phyloP scores from a whole-genome alignment of 352 stramenopile species.

The Phytophthora pisi region DNA sequence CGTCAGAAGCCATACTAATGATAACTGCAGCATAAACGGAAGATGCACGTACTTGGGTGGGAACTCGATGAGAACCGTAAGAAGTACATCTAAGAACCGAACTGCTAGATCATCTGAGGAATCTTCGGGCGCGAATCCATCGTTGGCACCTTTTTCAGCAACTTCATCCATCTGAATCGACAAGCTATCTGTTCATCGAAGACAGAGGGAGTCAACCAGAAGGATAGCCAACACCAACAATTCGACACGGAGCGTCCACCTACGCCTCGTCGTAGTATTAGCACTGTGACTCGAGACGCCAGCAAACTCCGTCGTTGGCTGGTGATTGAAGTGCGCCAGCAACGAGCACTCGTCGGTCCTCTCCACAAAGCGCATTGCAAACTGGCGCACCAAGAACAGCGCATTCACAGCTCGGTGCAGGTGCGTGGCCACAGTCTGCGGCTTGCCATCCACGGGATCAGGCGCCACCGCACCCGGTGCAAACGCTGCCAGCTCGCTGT shows the following conservation, averaged over 20 bases:
- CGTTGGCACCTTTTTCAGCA: slow-evolving; percentile 9
- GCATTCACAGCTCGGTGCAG: slow-evolving; percentile 67
- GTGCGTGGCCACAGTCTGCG: slow-evolving; percentile 49
- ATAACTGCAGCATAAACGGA: background rate
- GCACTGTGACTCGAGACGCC: background rate
- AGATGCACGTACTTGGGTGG: slow-evolving; percentile 52
- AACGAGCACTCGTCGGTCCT: slow-evolving; percentile 67
- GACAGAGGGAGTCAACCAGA: background rate
- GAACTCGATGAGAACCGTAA: slow-evolving; percentile 66
- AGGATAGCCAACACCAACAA: background rate
- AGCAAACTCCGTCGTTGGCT: slow-evolving; percentile 17
- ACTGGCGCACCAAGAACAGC: slow-evolving; percentile 76
- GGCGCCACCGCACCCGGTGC: slow-evolving; percentile 20
- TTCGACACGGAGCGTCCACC: slow-evolving; percentile 4
- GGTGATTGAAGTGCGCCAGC: slow-evolving; percentile 69
- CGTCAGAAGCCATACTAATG: slow-evolving; percentile 1
- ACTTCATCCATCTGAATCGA: slow-evolving; percentile 40
- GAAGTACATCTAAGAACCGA: slow-evolving; percentile 69
- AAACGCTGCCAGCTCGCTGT: slow-evolving; percentile 52
- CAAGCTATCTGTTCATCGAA: slow-evolving; percentile 20
- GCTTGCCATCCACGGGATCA: slow-evolving; percentile 34
- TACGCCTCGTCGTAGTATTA: slow-evolving; percentile 19
- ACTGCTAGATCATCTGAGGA: slow-evolving; percentile 64
- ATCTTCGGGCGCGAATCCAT: slow-evolving; percentile 16
- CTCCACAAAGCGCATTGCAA: slow-evolving; percentile 76